Percentiles rank a stretch among this genome's conserved stretches.
Conservation (phyloP, 257 asterid genomes). For the Asclepias syriaca region DNA sequence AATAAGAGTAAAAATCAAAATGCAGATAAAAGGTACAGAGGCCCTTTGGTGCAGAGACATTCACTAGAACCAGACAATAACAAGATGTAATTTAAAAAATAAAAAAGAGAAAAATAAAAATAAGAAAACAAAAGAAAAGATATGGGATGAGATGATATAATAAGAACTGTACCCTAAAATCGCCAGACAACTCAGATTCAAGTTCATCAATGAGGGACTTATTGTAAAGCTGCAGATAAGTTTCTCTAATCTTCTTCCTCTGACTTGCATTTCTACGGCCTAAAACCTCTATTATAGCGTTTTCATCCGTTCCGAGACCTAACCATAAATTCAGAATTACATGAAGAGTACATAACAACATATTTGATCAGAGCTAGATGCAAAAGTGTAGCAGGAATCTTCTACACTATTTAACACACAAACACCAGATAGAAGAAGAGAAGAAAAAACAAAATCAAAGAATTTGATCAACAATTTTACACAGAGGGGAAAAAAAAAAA, state of each 20-base stretch:
- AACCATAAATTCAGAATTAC: conserved; percentile 17
- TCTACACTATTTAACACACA: conserved; percentile 1
- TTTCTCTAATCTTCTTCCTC: conserved; percentile 55
- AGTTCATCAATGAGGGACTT: conserved; percentile 51
- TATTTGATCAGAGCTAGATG: conserved; percentile 5
- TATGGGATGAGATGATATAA: background rate
- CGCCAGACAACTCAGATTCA: conserved; percentile 60
- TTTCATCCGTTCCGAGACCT: conserved; percentile 77
- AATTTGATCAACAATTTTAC: background rate
- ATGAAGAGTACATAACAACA: conserved; percentile 11
- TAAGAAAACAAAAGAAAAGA: too few species aligned
- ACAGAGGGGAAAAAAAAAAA: background rate
- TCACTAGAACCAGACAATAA: background rate
- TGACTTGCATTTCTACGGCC: conserved; percentile 60
- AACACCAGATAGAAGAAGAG: background rate
- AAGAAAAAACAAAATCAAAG: background rate
- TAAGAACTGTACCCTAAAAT: conserved; percentile 47
- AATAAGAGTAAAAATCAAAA: background rate
- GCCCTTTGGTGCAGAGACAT: background rate
- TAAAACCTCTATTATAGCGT: conserved; percentile 50
- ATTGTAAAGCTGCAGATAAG: conserved; percentile 50
- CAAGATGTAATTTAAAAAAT: too few species aligned
- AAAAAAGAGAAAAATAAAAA: background rate
- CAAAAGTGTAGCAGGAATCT: conserved; percentile 6
- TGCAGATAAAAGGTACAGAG: background rate